A percentile compares a stretch with the other conserved stretches of the same genome.
These are phyloP conservation scores for Pseudopithomyces maydicus DNA, from an alignment of 2,329 filamentous ascomycete genomes.

Conservation along the genomic window DNA sequence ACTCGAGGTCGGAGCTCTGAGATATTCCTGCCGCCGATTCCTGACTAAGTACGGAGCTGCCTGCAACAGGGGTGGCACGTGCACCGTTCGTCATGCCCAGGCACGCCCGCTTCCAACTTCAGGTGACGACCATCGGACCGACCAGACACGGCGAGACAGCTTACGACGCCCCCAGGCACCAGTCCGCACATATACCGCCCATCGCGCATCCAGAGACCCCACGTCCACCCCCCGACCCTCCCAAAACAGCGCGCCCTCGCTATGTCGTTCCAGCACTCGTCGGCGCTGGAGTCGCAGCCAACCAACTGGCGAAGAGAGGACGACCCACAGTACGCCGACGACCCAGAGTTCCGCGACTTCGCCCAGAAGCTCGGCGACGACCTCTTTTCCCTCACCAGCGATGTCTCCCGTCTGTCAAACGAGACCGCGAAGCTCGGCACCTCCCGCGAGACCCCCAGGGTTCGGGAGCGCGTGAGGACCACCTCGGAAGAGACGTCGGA, in stretches of 20 bases:
- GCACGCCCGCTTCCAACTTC: slow-evolving; percentile 27
- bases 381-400: slow-evolving; percentile 85
- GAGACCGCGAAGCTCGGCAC: slow-evolving; percentile 88
- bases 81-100: slow-evolving; percentile 34
- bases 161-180: slow-evolving; percentile 12
- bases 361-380: slow-evolving; percentile 84
- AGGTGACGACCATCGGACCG: too few species aligned
- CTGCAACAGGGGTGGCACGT: slow-evolving; percentile 22
- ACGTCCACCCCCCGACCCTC: background rate
- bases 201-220: slow-evolving; percentile 1
- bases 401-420: slow-evolving; percentile 81
- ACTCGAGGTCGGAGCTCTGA: slow-evolving; percentile 28
- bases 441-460: slow-evolving; percentile 85
- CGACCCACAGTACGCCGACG: slow-evolving; percentile 80
- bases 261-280: slow-evolving; percentile 93
- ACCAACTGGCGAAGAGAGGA: slow-evolving; percentile 70
- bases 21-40: slow-evolving; percentile 19
- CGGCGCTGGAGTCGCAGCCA: slow-evolving; percentile 80
- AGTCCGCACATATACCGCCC: slow-evolving; percentile 7
- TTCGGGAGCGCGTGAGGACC: slow-evolving; percentile 88
- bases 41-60: slow-evolving; percentile 13
- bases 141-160: slow-evolving; percentile 5
- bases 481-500: slow-evolving; percentile 84
- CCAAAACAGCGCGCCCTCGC: background rate
- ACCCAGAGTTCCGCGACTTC: slow-evolving; percentile 86